Evolutionary conservation across 306 rosid genomes (phyloP), one percentile per base, ranked within the genome.

Genomic region (Senna tora): DNA sequence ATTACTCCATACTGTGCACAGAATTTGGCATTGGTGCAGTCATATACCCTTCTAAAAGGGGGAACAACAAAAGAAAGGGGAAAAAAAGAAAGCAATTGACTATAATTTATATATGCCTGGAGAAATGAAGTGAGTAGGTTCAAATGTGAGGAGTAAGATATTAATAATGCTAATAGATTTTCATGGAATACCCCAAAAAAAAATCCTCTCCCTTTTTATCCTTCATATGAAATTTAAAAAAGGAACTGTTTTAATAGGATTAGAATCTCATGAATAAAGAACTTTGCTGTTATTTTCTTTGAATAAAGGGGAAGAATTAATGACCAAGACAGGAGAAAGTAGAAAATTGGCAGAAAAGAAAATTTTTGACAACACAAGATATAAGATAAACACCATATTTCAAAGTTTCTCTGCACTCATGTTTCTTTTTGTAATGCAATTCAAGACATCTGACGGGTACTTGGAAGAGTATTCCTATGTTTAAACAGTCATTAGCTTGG

Each of bases 1-100:
- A 91, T 77, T 65, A 94, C 97, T 86, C 98, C 97, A 80, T 91
- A 87, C 97, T 91, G 97, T 83, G 83, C 89, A 93, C 86, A 89
- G 84, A 93, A 89, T 89, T 89, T 91, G 53, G 92, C 89, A 86
- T 87, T 82, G 87, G 84, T 71, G 82, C 11, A 52, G 91, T 91
- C 96, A 94, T 84, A 84, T 82, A 89, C 82, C 89, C 86, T 83
- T 86, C 92, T 82, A 79, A 72, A 66, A 76, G 68, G 51, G 56
- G 20, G 56, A 32, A 65, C 69, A 82, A 81, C 81, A 79, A 83
- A 81, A 75, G 41, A 66, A 65, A 19, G 75, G 20, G 59, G 75
- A 51, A 78, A 79, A 5, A 6, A 22, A 22, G 2, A 84, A 78
- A 77, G 81, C 77, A 87, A 76, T 83, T 85, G 49, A 75, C 57